phyloP scores from a whole-genome alignment of 495 filamentous ascomycete species.

The Daldinia bambusicola region DNA sequence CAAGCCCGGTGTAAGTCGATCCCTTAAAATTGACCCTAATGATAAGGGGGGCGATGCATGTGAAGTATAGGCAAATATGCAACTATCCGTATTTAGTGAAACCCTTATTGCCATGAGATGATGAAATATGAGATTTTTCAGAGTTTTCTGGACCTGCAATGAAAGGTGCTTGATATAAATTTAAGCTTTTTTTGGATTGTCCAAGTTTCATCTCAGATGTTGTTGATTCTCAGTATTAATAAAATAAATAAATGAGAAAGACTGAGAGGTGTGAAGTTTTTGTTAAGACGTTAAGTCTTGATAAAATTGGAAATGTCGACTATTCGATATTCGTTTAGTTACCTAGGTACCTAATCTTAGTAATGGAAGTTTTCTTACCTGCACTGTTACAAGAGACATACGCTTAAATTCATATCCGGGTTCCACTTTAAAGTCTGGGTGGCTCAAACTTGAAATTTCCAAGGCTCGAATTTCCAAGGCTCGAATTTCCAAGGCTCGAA shows the following conservation, averaged over 20 bases:
- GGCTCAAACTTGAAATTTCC: no score
- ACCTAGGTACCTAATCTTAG: no score
- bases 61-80: conserved; percentile 21
- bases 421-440: conserved; percentile 37
- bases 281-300: background rate
- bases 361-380: no score
- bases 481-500: no score
- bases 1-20: background rate
- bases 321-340: background rate
- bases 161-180: no score
- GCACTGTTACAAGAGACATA: no score
- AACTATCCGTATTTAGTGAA: conserved; percentile 30
- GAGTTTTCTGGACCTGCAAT: background rate
- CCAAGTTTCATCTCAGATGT: background rate
- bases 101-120: background rate
- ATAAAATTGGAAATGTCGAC: no score
- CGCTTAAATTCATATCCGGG: conserved; percentile 28
- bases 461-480: no score
- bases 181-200: background rate
- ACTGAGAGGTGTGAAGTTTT: background rate
- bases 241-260: background rate
- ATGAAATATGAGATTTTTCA: background rate
- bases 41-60: background rate
- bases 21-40: no score
- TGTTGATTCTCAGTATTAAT: background rate